Base-by-base conservation (phyloP, 2,329 filamentous ascomycete species). In the Pseudogymnoascus sp. region DNA sequence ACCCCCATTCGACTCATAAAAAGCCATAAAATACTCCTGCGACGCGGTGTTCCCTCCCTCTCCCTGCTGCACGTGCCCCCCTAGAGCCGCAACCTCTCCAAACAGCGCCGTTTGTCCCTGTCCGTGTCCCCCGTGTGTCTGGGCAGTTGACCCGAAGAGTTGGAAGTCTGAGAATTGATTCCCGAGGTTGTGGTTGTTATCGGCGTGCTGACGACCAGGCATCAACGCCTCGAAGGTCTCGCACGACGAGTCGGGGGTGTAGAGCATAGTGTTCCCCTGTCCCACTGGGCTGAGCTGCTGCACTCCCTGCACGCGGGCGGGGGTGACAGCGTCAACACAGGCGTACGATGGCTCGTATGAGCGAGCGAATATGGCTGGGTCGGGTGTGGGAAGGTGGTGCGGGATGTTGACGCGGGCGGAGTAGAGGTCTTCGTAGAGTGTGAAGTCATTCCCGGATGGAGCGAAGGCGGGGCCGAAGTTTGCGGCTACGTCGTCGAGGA, bases 211-310 rank as follows among this genome's bases (percentile, higher is more conserved):
- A 24, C 46, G 22, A 50, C 14, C 26, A 4, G 46, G 46, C 46
- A 53, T 53, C 8, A 53, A 3, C 8, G 46, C 71, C 62, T 91
- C 88, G 65, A 91, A 88, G 26, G 85, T 79, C 24, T 84, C 82
- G 16, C 78, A 77, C 65, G 85, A 74, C 0, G 86, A 87, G 43
- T 81, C 81, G 59, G 89, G 86, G 8, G 88, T 89, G 75, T 82
- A 89, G 33, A 91, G 81, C 77, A 90, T 89, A 1, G 85, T 78
- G 65, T 88, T 86, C 37, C 83, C 81, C 69, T 90, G 88, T 4
- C 86, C 89, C 62, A 81, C 80, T 7, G 88, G 88, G 3, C 89
- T 91, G 65, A 91, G 82, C 65, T 90, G 87, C 26, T 80, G 76
- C 37, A 74, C 72, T 6, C 75, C 68, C 38, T 71, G 67, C 10